Base-by-base conservation (phyloP, 2,329 filamentous ascomycete genomes). In the Cladosporium austrohemisphaericum region DNA sequence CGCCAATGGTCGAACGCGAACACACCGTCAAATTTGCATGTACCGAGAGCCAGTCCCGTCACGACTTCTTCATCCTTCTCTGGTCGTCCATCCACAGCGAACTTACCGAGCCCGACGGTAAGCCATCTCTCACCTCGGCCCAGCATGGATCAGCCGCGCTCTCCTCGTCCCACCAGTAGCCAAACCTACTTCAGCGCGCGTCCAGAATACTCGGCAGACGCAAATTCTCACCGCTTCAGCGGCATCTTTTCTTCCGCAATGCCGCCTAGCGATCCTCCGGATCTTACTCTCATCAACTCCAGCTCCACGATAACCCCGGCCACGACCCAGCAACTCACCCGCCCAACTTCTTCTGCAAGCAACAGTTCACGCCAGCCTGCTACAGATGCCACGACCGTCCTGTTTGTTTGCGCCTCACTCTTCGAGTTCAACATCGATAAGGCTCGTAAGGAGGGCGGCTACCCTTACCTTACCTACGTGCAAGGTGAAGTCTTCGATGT, bases 381-480 rank as follows among this genome's bases (percentile, higher is more conserved):
- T 13, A 55, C 56, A 2, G 29, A 53, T 6, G 57, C 60, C 43
- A 57, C 53, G 20, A 56, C 41, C 76, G 81, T 95, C 6, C 74
- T 97, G 37, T 98, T 95, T 77, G 77, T 96, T 14, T 93, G 91
- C 11, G 93, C 92, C 16, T 95, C 88, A 60, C 78, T 97, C 25
- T 97, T 95, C 65, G 91, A 97, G 67, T 98, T 97, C 72, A 94
- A 95, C 62, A 97, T 97, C 63, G 88, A 92, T 63, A 88, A 87
- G 19, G 87, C 90, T 20, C 88, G 95, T 60, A 84, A 88, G 51
- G 93, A 97, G 71, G 92, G 87, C 52, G 93, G 93, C 19, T 97
- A 95, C 69, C 91, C 92, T 16, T 98, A 98, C 66, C 75, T 98
- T 53, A 93, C 90, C 36, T 98, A 98, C 70, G 88, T 92, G 58